Conservation (phyloP, 345 rosid species). For the Luvunga scandens region DNA sequence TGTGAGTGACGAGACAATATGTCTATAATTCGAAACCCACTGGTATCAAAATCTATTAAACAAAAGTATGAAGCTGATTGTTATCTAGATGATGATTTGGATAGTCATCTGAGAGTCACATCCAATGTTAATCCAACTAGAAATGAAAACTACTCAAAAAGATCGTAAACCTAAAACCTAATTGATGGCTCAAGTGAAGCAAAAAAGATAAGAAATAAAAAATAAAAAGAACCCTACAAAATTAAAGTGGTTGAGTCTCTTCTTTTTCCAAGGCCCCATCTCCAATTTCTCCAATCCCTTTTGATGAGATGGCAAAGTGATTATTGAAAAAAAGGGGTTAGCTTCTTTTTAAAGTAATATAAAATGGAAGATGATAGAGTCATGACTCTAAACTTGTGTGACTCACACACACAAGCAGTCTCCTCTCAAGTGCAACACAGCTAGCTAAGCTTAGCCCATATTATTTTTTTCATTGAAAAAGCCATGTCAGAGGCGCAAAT, state of each 20-base stretch:
- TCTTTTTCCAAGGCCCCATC: constrained; percentile 17
- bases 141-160: constrained; percentile 8
- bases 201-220: background rate
- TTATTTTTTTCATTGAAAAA: background rate
- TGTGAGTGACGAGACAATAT: too few species aligned
- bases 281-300: background rate
- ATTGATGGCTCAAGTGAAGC: constrained; percentile 8
- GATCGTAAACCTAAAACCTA: background rate
- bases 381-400: constrained; percentile 17
- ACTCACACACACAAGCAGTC: background rate
- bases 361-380: background rate
- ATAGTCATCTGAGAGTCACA: background rate
- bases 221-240: background rate
- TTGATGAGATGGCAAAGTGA: constrained; percentile 10
- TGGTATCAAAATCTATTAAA: too few species aligned
- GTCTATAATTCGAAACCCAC: too few species aligned
- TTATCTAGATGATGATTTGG: too few species aligned
- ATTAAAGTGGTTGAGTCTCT: constrained; percentile 1
- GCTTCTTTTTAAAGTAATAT: background rate
- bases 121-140: background rate
- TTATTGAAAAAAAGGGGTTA: background rate
- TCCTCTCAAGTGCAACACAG: constrained; percentile 37
- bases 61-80: too few species aligned
- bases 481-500: constrained; percentile 39
- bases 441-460: background rate